Evolutionary conservation across 345 rosid genomes (phyloP).

Genomic region (Citrus cavaleriei): DNA sequence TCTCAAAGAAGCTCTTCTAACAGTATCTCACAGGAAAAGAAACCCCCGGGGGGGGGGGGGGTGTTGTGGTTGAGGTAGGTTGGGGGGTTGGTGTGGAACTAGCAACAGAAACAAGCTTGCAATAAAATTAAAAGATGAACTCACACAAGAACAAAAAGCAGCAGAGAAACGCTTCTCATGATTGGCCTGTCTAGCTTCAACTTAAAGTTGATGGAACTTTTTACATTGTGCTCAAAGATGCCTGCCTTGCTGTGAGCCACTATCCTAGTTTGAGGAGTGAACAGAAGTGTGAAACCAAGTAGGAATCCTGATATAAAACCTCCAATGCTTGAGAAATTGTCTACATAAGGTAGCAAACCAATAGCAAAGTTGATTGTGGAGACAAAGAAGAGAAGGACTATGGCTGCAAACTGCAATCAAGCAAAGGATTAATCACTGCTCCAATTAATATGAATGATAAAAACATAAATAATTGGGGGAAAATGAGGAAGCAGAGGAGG

Average conservation of each 20-base stretch:
- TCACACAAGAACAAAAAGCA: constrained; percentile 56
- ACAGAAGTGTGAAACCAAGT: constrained; percentile 66
- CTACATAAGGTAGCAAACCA: constrained; percentile 71
- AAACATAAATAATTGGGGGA: not conserved
- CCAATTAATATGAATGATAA: constrained; percentile 6
- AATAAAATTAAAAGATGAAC: constrained; percentile 17
- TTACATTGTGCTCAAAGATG: constrained; percentile 39
- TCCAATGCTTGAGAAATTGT: constrained; percentile 72
- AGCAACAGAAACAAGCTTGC: not conserved
- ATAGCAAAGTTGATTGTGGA: constrained; percentile 48
- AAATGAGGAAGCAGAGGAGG: not conserved
- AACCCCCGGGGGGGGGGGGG: not conserved
- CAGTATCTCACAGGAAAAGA: not conserved
- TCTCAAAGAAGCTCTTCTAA: constrained; percentile 2
- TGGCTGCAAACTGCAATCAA: constrained; percentile 60
- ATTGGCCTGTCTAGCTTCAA: constrained; percentile 69
- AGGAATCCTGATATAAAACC: constrained; percentile 73
- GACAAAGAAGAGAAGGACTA: constrained; percentile 43
- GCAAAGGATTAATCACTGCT: constrained; percentile 12
- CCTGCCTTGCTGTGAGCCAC: constrained; percentile 42
- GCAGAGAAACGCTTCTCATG: constrained; percentile 52
- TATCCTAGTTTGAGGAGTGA: constrained; percentile 53
- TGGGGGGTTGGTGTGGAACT: not conserved
- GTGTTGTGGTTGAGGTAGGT: too few species aligned
- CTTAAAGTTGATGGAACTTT: constrained; percentile 41